phyloP scores from a whole-genome alignment of 371 early-diverging fungal genomes.

The Rhizopus sp. region DNA sequence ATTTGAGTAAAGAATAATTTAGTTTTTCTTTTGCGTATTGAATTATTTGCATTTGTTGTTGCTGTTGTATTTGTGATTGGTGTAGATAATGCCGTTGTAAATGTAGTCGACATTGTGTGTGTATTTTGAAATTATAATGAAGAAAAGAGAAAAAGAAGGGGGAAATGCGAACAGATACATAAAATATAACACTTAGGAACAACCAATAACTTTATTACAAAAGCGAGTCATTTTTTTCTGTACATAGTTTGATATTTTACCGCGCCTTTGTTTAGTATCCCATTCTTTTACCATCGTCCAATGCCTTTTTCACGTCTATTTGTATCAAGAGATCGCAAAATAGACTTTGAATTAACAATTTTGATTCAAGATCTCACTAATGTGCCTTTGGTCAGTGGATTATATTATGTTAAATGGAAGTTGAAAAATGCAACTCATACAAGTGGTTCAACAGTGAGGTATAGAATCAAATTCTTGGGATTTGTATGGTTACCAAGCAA shows the following conservation, averaged over 20 bases:
- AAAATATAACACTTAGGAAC: too few species aligned
- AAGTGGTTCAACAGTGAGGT: constrained; percentile 51
- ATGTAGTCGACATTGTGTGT: constrained; percentile 9
- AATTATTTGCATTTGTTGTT: constrained; percentile 5
- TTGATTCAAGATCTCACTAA: constrained; percentile 60
- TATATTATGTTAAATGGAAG: constrained; percentile 67
- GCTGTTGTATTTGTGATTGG: too few species aligned
- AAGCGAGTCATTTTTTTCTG: too few species aligned
- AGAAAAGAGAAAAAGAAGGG: constrained; percentile 10
- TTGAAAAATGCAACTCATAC: constrained; percentile 49
- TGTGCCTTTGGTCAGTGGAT: constrained; percentile 66
- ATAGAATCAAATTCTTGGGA: constrained; percentile 2
- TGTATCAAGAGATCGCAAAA: constrained; percentile 56
- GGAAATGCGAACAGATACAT: constrained; percentile 1
- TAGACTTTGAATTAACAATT: constrained; percentile 51
- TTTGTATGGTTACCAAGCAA: neutral
- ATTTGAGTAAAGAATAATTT: constrained; percentile 15
- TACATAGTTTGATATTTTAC: too few species aligned
- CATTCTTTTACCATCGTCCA: too few species aligned
- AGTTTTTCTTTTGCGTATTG: constrained; percentile 9
- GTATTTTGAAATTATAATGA: neutral
- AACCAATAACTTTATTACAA: too few species aligned
- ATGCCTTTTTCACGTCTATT: constrained; percentile 49
- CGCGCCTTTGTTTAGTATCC: too few species aligned
- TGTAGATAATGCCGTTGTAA: constrained; percentile 18